Evolutionary conservation across 371 early-diverging fungal species (phyloP).

Genomic region (Rhizopus sp.): DNA sequence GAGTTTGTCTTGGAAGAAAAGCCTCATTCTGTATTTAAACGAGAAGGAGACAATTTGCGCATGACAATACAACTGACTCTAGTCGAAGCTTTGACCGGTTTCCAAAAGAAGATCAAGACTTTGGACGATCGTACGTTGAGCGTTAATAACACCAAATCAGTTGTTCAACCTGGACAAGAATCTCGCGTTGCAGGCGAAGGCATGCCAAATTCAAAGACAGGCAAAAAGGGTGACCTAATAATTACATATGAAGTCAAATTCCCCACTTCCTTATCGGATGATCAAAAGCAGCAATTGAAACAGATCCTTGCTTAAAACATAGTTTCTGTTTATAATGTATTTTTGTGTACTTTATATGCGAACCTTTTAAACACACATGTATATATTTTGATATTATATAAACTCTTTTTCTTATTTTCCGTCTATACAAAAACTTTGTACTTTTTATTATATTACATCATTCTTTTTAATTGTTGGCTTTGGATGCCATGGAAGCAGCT

Average conservation of each 20-base stretch:
- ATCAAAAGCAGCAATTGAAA: conserved; percentile 61
- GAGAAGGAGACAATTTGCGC: conserved; percentile 89
- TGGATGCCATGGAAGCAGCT: conserved; percentile 75
- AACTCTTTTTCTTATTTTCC: too few species aligned
- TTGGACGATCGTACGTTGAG: conserved; percentile 78
- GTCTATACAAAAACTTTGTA: too few species aligned
- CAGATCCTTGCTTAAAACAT: conserved; percentile 17
- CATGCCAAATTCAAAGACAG: conserved; percentile 90
- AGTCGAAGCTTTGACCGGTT: conserved; percentile 84
- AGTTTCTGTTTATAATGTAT: too few species aligned
- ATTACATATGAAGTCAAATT: conserved; percentile 80
- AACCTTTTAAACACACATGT: too few species aligned
- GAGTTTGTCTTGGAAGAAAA: conserved; percentile 96
- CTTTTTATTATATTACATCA: too few species aligned
- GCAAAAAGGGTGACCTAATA: conserved; percentile 84
- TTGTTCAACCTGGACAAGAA: conserved; percentile 78
- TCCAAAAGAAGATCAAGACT: conserved; percentile 71
- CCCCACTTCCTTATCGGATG: conserved; percentile 69
- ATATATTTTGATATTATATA: too few species aligned
- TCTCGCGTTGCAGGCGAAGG: conserved; percentile 80
- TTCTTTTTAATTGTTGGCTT: conserved; percentile 28
- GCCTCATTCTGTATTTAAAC: conserved; percentile 84
- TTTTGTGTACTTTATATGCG: too few species aligned
- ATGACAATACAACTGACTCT: conserved; percentile 69
- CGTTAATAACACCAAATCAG: conserved; percentile 59